Base-by-base conservation (phyloP, 306 rosid genomes). In the Hippophae tibetana region DNA sequence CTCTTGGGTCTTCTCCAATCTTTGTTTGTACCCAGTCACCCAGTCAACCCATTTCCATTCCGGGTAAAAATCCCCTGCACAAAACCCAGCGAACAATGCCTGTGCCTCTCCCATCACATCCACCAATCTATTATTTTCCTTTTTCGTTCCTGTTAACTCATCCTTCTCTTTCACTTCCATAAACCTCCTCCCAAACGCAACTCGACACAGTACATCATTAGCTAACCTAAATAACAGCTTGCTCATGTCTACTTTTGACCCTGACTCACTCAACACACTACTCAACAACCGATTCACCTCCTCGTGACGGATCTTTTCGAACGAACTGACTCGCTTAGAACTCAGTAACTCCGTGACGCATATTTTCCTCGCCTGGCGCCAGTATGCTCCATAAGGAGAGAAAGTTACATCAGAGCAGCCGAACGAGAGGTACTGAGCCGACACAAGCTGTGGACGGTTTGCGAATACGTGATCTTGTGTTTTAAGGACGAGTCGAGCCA, bases 371-470 rank as follows among this genome's bases (percentile, higher is more conserved):
- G 65, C 68, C 10, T 72, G 72, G 62, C 81, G 65, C 81, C 81
- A 77, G 66, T 77, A 72, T 5, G 82, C 69, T 6, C 78, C 78
- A 63, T 77, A 65, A 45, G 75, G 72, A 13, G 82, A 77, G 69
- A 69, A 77, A 13, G 63, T 74, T 10, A 77, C 56, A 58, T 77
- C 78, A 12, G 82, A 72, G 69, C 76, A 72, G 60, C 71, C 71
- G 54, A 72, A 77, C 47, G 78, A 77, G 64, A 77, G 67, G 72
- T 74, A 73, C 69, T 61, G 62, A 7, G 82, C 78, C 0, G 75
- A 56, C 23, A 69, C 45, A 10, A 72, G 73, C 61, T 64, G 69
- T 0, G 82, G 82, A 4, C 78, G 72, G 66, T 43, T 76, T 1
- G 78, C 57, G 59, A 76, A 68, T 14, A 62, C 18, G 57, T 63